phyloP scores from a whole-genome alignment of 2,329 filamentous ascomycete genomes.

The Fusarium decemcellulare region DNA sequence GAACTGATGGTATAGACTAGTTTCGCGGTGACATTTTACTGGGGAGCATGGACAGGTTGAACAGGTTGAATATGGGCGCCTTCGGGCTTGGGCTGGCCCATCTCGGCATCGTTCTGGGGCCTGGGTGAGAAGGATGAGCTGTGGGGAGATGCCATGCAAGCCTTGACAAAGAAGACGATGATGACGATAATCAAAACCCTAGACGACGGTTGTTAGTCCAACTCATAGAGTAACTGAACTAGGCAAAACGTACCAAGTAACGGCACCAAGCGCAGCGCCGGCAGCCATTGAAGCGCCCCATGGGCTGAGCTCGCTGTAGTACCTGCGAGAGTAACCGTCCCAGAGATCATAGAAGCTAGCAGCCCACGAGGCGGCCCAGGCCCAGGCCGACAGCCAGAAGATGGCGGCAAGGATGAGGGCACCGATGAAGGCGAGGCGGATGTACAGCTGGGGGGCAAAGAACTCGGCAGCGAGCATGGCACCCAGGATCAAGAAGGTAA shows the following conservation, averaged over 20 bases:
- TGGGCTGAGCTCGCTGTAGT: conserved; percentile 37
- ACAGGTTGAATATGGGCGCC: not conserved
- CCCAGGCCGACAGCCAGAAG: conserved; percentile 58
- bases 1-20: no score
- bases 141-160: conserved; percentile 44
- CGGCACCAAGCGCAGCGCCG: conserved; percentile 57
- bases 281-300: conserved; percentile 52
- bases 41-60: not conserved
- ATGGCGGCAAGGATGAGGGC: conserved; percentile 55
- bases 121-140: conserved; percentile 24
- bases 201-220: not conserved
- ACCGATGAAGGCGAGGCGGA: conserved; percentile 52
- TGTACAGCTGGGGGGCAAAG: conserved; percentile 53
- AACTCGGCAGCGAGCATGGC: conserved; percentile 54
- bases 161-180: conserved; percentile 56
- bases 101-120: conserved; percentile 26
- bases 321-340: conserved; percentile 25
- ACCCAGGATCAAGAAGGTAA: conserved; percentile 59
- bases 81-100: conserved; percentile 32
- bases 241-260: conserved; percentile 53
- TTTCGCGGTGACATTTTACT: not conserved
- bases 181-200: conserved; percentile 58
- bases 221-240: not conserved
- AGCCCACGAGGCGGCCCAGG: conserved; percentile 57
- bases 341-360: conserved; percentile 45